Evolutionary conservation across 23 red algal genomes (phyloP).

Genomic region (Agarophyton chilense): DNA sequence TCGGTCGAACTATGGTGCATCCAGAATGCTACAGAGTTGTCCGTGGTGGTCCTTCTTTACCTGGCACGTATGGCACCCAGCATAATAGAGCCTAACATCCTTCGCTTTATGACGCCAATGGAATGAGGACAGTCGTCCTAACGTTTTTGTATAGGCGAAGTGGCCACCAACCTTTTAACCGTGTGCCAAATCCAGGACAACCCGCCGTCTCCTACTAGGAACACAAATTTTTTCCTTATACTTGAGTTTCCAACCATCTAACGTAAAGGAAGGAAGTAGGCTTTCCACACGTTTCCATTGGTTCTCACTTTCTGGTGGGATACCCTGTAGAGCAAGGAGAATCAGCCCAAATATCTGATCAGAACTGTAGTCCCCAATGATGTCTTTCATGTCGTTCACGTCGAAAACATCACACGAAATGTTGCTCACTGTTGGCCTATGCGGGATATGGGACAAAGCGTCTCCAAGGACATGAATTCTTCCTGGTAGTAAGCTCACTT

Average conservation of each 20-base stretch:
- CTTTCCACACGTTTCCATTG: not conserved
- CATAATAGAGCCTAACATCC: not conserved
- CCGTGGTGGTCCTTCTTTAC: not conserved
- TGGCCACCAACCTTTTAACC: constrained; percentile 15
- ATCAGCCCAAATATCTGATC: not conserved
- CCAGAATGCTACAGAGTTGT: not conserved
- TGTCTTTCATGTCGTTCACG: not conserved
- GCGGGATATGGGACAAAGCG: constrained; percentile 1
- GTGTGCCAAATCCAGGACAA: constrained; percentile 16
- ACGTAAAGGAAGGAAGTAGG: not conserved
- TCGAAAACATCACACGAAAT: not conserved
- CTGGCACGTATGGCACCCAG: not conserved
- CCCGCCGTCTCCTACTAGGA: too few species aligned
- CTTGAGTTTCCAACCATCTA: not conserved
- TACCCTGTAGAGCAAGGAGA: not conserved
- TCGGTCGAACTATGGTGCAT: too few species aligned
- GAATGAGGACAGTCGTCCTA: not conserved
- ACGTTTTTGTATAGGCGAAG: constrained; percentile 36
- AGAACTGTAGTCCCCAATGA: not conserved
- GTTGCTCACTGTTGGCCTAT: not conserved
- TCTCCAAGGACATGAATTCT: constrained; percentile 19
- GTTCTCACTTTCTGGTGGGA: not conserved
- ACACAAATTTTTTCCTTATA: constrained; percentile 32
- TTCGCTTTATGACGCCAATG: constrained; percentile 33
- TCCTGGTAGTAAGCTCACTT: not conserved